Evolutionary conservation across 2,329 filamentous ascomycete genomes (phyloP).

Genomic region (Aspergillus sp.): DNA sequence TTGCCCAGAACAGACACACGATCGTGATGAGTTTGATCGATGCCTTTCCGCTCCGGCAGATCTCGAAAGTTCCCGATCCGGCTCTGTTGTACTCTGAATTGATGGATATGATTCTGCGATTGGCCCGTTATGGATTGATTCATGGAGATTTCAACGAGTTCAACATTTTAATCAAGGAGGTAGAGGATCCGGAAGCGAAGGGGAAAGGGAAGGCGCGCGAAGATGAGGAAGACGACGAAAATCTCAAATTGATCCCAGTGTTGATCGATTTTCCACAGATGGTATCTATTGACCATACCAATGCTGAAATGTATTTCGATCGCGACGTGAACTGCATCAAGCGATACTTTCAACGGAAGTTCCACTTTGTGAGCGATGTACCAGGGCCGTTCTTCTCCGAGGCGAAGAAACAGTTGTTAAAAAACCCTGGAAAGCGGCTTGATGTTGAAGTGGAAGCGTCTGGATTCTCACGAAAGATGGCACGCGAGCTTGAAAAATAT

Average conservation of each 20-base stretch:
- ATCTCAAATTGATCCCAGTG: slow-evolving; percentile 68
- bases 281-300: slow-evolving; percentile 89
- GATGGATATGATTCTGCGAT: slow-evolving; percentile 77
- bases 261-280: slow-evolving; percentile 98
- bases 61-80: slow-evolving; percentile 78
- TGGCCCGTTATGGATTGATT: slow-evolving; percentile 85
- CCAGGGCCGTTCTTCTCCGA: slow-evolving; percentile 84
- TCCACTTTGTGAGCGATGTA: slow-evolving; percentile 79
- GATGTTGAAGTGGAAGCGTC: slow-evolving; percentile 90
- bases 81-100: slow-evolving; percentile 87
- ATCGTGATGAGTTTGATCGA: slow-evolving; percentile 95
- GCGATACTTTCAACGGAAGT: slow-evolving; percentile 85
- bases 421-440: slow-evolving; percentile 66
- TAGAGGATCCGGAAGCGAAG: slow-evolving; percentile 36
- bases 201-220: slow-evolving; percentile 43
- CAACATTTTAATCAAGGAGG: slow-evolving; percentile 92
- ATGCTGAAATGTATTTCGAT: slow-evolving; percentile 97
- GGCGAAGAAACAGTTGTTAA: slow-evolving; percentile 68
- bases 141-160: slow-evolving; percentile 99
- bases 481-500: slow-evolving; percentile 87
- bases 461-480: slow-evolving; percentile 95
- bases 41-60: slow-evolving; percentile 86
- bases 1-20: slow-evolving; percentile 89
- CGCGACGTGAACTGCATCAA: slow-evolving; percentile 95
- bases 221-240: slow-evolving; percentile 28